Percentiles rank a stretch among this genome's conserved stretches.
Conservation (phyloP, 2,329 filamentous ascomycete genomes). For the Xylogone sp. region DNA sequence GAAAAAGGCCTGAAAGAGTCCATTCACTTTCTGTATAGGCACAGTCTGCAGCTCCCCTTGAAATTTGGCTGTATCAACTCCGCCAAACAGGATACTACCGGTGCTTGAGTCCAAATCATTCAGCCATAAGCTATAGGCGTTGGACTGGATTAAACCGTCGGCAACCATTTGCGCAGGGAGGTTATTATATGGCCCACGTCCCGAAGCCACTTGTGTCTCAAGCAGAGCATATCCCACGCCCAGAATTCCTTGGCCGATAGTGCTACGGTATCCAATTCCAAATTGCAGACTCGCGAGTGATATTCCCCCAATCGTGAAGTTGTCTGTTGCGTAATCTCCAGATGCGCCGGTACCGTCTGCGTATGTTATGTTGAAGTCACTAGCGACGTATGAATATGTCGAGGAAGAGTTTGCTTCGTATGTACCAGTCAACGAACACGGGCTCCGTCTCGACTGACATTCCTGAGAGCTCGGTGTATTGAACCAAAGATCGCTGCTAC, state of each 20-base stretch:
- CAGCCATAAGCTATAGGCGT: constrained; percentile 71
- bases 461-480: constrained; percentile 61
- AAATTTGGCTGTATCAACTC: constrained; percentile 66
- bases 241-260: constrained; percentile 67
- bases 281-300: constrained; percentile 61
- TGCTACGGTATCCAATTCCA: constrained; percentile 65
- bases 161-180: constrained; percentile 62
- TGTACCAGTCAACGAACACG: constrained; percentile 60
- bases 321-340: constrained; percentile 80
- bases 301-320: constrained; percentile 53
- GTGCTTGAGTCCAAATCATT: constrained; percentile 65
- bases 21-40: constrained; percentile 55
- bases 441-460: constrained; percentile 45
- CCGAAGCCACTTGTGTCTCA: constrained; percentile 66
- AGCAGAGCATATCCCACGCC: constrained; percentile 80
- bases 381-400: constrained; percentile 69
- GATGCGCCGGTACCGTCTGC: constrained; percentile 73
- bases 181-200: constrained; percentile 58
- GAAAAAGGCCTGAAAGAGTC: constrained; percentile 58
- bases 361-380: constrained; percentile 83
- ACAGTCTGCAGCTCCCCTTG: constrained; percentile 60
- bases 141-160: constrained; percentile 58
- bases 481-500: constrained; percentile 67
- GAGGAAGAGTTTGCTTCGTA: constrained; percentile 71
- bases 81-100: constrained; percentile 71